These are phyloP conservation scores for Starmerella cellae DNA, from an alignment of 805 yeast species.

Conservation along the genomic window DNA sequence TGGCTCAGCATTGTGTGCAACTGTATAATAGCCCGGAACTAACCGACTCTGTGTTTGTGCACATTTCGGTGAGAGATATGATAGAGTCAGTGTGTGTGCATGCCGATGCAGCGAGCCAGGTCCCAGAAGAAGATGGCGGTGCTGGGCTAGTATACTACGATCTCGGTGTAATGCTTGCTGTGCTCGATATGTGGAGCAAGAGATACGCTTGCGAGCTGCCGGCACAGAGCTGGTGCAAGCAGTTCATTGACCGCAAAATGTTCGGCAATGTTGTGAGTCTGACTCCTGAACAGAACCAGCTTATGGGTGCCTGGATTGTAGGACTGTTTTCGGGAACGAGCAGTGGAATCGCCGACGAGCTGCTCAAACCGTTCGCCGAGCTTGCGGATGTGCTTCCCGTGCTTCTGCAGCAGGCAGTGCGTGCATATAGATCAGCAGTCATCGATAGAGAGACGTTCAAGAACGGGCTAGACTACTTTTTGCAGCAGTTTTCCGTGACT, in stretches of 20 bases:
- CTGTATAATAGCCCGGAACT: slow-evolving; percentile 34
- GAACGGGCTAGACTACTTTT: slow-evolving; percentile 76
- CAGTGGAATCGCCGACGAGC: slow-evolving; percentile 53
- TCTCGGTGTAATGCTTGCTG: slow-evolving; percentile 8
- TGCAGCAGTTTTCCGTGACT: slow-evolving; percentile 61
- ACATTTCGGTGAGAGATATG: slow-evolving; percentile 34
- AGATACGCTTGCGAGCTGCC: neutral
- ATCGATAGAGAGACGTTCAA: slow-evolving; percentile 47
- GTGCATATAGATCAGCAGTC: slow-evolving; percentile 43
- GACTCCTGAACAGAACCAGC: slow-evolving; percentile 18
- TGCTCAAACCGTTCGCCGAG: slow-evolving; percentile 56
- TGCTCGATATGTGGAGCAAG: neutral
- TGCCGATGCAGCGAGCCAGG: slow-evolving; percentile 12
- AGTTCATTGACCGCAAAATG: neutral
- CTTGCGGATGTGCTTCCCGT: slow-evolving; percentile 51
- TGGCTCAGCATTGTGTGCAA: slow-evolving; percentile 34
- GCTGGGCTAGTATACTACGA: slow-evolving; percentile 12
- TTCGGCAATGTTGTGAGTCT: slow-evolving; percentile 7
- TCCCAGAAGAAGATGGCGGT: slow-evolving; percentile 13
- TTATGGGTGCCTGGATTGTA: slow-evolving; percentile 58
- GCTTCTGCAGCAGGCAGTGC: slow-evolving; percentile 57
- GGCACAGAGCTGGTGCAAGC: slow-evolving; percentile 2
- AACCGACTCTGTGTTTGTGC: slow-evolving; percentile 35
- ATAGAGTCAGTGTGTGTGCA: slow-evolving; percentile 37
- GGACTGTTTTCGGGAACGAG: slow-evolving; percentile 76